phyloP scores from a whole-genome alignment of 2,329 filamentous ascomycete genomes.

The Ilyonectria sp. region DNA sequence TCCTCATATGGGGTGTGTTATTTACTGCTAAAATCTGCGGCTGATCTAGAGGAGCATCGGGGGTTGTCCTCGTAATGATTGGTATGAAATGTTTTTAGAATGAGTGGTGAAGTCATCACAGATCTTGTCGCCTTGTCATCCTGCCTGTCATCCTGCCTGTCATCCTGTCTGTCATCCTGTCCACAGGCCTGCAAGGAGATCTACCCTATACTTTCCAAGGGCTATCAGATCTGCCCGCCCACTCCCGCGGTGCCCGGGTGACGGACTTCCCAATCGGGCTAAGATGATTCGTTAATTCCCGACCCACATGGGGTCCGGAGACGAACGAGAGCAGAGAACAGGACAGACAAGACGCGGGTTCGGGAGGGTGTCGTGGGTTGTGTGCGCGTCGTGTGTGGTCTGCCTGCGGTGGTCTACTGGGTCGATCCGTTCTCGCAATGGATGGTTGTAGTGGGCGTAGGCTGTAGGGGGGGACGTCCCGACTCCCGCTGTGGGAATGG shows the following conservation, averaged over 20 bases:
- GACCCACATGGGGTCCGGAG: conserved; percentile 27
- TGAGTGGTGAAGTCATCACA: not conserved
- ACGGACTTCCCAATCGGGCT: conserved; percentile 24
- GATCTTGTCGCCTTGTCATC: not conserved
- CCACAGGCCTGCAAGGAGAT: not conserved
- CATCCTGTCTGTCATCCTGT: not conserved
- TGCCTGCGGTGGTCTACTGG: not conserved
- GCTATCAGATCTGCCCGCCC: conserved; percentile 23
- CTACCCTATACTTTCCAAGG: conserved; percentile 21
- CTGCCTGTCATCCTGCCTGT: not conserved
- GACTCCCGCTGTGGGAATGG: too few relatives aligned
- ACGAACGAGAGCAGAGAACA: conserved; percentile 18
- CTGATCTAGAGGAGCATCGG: too few relatives aligned
- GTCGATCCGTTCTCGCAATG: too few relatives aligned
- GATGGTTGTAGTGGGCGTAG: not conserved
- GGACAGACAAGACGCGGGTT: conserved; percentile 10
- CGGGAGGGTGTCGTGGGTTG: conserved; percentile 6
- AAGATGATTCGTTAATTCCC: conserved; percentile 29
- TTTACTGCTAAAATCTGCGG: too few relatives aligned
- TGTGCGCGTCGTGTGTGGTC: not conserved
- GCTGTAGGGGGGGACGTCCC: too few relatives aligned
- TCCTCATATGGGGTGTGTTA: not conserved
- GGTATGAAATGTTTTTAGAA: not conserved
- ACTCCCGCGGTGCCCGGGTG: conserved; percentile 28
- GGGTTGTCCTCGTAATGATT: too few relatives aligned